Evolutionary conservation across 2,329 filamentous ascomycete genomes (phyloP), one percentile per base, ranked within the genome.

Genomic region (Penicillium sp.): DNA sequence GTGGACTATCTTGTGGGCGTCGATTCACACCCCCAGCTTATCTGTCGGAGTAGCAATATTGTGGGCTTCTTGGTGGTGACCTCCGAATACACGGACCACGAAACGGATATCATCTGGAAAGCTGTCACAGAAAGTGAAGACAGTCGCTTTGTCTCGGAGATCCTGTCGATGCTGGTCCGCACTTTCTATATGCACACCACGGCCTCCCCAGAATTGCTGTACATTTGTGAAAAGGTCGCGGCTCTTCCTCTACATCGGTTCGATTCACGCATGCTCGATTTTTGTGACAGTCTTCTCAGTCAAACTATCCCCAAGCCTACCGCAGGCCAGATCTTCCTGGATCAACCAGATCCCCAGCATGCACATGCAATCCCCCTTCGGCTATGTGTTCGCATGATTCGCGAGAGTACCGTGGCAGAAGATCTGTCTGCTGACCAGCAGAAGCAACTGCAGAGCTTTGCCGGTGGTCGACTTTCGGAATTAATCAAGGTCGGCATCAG

Each of bases 21-120:
- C 13, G 92, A 92, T 52, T 97, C 93, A 28, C 94, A 97, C 67
- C 91, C 92, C 1, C 92, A 96, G 67, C 85, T 97, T 49, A 94
- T 95, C 18, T 81, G 83, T 31, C 86, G 92, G 62, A 90, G 90
- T 66, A 82, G 83, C 36, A 96, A 96, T 59, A 89, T 97, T 49
- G 80, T 97, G 44, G 90, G 90, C 1, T 97, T 97, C 66, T 79
- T 97, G 48, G 83, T 91, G 19, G 89, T 94, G 13, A 94, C 90
- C 0, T 81, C 82, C 50, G 87, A 85, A 13, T 96, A 93, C 72
- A 84, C 83, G 0, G 73, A 85, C 29, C 75, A 81, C 18, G 88
- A 95, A 66, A 90, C 90, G 1, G 89, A 96, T 67, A 81, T 84
- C 14, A 84, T 97, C 57, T 97, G 93, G 93, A 85, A 87, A 55